A percentile compares a stretch with the other conserved stretches of the same genome.
These are phyloP conservation scores for Cunninghamia lanceolata DNA, from an alignment of 75 land plant species.

Conservation along the genomic window DNA sequence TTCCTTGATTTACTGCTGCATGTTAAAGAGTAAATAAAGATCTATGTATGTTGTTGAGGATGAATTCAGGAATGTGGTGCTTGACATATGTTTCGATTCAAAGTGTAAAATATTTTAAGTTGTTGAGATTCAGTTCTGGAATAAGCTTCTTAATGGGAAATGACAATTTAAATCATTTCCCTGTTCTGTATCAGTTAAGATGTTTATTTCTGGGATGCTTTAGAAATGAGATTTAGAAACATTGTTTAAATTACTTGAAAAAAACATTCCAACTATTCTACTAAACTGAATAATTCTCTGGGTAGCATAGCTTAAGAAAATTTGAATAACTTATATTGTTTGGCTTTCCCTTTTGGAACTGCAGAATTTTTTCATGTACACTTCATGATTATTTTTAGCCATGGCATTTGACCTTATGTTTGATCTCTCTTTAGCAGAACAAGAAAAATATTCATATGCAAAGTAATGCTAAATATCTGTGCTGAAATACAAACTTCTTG, in stretches of 20 bases:
- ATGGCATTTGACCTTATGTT: background rate
- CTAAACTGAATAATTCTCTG: background rate
- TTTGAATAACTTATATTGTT: background rate
- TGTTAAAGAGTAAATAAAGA: background rate
- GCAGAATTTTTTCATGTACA: background rate
- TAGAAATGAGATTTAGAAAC: background rate
- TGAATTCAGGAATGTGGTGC: background rate
- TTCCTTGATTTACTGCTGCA: background rate
- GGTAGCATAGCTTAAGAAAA: background rate
- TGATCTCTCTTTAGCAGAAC: background rate
- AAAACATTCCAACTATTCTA: background rate
- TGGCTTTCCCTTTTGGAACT: background rate
- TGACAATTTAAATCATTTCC: background rate
- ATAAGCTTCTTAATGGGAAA: background rate
- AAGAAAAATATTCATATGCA: background rate
- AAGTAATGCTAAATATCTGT: background rate
- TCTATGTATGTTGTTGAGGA: background rate
- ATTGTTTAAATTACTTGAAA: background rate
- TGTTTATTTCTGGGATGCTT: background rate
- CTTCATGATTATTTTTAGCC: background rate
- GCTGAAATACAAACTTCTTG: background rate
- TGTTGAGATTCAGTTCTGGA: background rate
- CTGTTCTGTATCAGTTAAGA: background rate
- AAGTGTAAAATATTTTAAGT: background rate
- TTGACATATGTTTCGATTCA: background rate